These are phyloP conservation scores for Geranium incanum DNA, from an alignment of 441 rosid species.

Conservation along the genomic window DNA sequence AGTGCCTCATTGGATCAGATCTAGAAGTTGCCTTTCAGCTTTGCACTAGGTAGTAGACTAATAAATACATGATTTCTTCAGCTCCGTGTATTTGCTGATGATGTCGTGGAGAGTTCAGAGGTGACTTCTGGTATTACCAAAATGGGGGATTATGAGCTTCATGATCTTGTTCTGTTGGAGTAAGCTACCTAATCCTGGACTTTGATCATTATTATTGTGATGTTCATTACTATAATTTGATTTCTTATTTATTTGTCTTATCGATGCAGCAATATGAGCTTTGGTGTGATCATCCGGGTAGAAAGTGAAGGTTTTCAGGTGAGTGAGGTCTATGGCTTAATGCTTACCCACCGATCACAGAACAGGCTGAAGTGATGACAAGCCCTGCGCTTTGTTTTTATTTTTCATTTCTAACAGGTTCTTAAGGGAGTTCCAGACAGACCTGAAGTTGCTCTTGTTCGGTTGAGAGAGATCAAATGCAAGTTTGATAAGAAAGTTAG, in stretches of 20 bases:
- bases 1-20: not conserved
- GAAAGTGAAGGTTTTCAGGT: conserved; percentile 98
- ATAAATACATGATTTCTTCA: conserved; percentile 24
- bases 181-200: conserved; percentile 34
- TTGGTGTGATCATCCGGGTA: conserved; percentile 89
- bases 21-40: not conserved
- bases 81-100: conserved; percentile 93
- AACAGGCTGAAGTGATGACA: conserved; percentile 4
- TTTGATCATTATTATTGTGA: conserved; percentile 12
- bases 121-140: conserved; percentile 86
- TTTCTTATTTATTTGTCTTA: conserved; percentile 19
- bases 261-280: conserved; percentile 65
- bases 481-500: conserved; percentile 74
- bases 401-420: conserved; percentile 42
- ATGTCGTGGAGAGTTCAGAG: conserved; percentile 95
- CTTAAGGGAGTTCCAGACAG: conserved; percentile 94
- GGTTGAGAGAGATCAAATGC: conserved; percentile 89
- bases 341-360: not conserved
- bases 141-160: conserved; percentile 93
- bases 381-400: not conserved
- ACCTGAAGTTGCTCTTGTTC: conserved; percentile 77
- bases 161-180: conserved; percentile 90
- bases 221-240: conserved; percentile 8
- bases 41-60: not conserved
- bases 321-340: conserved; percentile 1